Evolutionary conservation across 306 rosid genomes (phyloP), one percentile per base, ranked within the genome.

Genomic region (Trifolium subterraneum): DNA sequence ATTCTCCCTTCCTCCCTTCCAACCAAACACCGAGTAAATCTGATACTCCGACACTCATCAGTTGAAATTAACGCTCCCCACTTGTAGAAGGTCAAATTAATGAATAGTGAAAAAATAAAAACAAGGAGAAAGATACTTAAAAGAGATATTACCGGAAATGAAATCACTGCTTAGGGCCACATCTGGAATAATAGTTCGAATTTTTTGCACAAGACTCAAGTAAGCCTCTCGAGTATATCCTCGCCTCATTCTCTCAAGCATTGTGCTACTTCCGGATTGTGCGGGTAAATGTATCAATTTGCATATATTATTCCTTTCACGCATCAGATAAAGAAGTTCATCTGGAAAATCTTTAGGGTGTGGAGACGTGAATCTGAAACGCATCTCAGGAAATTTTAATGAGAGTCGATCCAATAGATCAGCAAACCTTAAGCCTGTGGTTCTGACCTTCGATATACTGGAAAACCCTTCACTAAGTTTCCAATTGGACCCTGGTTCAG

Each of bases 331-430:
- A 42, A 90, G 90, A 51, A 94, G 82, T 42, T 90, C 99, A 69
- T 94, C 96, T 0, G 99, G 98, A 77, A 74, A 94, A 88, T 94
- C 99, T 78, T 94, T 94, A 19, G 99, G 99, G 80, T 92, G 99
- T 7, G 99, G 97, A 69, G 97, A 94, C 4, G 99, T 94, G 87
- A 86, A 94, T 94, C 99, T 86, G 84, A 94, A 94, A 60, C 99
- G 93, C 90, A 94, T 92, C 81, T 92, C 99, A 66, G 97, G 99
- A 83, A 82, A 92, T 81, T 94, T 92, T 15, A 48, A 51, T 68
- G 97, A 92, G 71, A 94, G 92, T 41, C 90, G 86, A 70, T 94
- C 93, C 63, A 94, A 85, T 64, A 94, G 96, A 85, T 92, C 95
- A 79, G 95, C 74, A 81, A 94, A 94, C 68, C 99, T 92, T 42